A percentile compares a stretch with the other conserved stretches of the same genome.
Conservation (phyloP, 1,284 basidiomycete genomes). For the Ustilago nuda region DNA sequence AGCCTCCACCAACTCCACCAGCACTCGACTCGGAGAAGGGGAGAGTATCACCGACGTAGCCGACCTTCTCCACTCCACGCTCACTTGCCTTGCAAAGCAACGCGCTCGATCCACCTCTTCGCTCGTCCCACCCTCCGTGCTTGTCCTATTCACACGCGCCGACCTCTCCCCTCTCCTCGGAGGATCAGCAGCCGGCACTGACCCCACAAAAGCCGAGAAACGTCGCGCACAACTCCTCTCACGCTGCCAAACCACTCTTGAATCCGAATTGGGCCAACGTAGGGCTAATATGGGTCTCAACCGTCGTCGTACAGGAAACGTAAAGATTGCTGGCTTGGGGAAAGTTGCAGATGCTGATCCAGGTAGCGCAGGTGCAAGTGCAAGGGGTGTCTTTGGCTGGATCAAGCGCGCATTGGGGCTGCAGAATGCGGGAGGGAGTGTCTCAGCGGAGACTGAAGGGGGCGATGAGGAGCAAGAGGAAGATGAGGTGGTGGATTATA, state of each 20-base stretch:
- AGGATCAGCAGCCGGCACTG: slow-evolving; percentile 36
- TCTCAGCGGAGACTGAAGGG: slow-evolving; percentile 19
- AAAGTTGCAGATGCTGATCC: slow-evolving; percentile 48
- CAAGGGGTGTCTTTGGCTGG: slow-evolving; percentile 46
- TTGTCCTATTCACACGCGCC: slow-evolving; percentile 63
- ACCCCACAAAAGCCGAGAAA: slow-evolving; percentile 55
- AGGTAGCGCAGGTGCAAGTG: background rate
- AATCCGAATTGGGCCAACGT: slow-evolving; percentile 54
- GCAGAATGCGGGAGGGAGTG: slow-evolving; percentile 1
- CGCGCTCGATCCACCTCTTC: slow-evolving; percentile 10
- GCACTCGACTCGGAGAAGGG: slow-evolving; percentile 14
- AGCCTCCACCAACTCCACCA: slow-evolving; percentile 14
- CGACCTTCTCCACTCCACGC: slow-evolving; percentile 57
- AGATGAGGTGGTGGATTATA: slow-evolving; percentile 59
- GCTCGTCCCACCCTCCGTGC: slow-evolving; percentile 50
- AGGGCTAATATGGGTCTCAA: slow-evolving; percentile 58
- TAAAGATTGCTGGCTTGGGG: slow-evolving; percentile 61
- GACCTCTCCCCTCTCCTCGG: slow-evolving; percentile 64
- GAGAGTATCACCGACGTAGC: slow-evolving; percentile 50
- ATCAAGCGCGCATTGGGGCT: slow-evolving; percentile 43
- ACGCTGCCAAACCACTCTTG: slow-evolving; percentile 59
- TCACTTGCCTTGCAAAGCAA: slow-evolving; percentile 51
- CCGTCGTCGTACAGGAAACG: slow-evolving; percentile 27
- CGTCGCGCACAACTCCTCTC: slow-evolving; percentile 57
- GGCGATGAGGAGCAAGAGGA: slow-evolving; percentile 58